These are phyloP conservation scores for Lepidium aucheri DNA, from an alignment of 345 rosid genomes.

Conservation along the genomic window DNA sequence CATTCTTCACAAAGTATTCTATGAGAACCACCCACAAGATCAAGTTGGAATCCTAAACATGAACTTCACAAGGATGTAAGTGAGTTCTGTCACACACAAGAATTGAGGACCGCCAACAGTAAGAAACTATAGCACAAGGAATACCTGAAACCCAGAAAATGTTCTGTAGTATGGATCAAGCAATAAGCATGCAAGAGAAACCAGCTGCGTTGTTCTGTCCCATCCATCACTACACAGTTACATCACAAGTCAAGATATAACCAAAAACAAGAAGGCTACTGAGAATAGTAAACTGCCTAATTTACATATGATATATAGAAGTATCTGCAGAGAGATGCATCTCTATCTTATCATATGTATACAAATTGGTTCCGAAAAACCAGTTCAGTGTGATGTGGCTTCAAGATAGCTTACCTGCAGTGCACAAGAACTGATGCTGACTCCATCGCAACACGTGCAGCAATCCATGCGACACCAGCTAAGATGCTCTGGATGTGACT, in stretches of 20 bases:
- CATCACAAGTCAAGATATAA: slow-evolving; percentile 6
- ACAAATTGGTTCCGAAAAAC: too few relatives aligned
- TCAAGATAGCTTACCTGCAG: slow-evolving; percentile 61
- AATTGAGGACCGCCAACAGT: neutral
- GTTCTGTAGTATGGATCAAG: slow-evolving; percentile 97
- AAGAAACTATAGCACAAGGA: slow-evolving; percentile 3
- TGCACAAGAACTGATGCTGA: slow-evolving; percentile 97
- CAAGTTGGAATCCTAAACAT: neutral
- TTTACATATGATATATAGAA: neutral
- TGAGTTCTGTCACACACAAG: slow-evolving; percentile 1
- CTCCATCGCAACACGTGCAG: slow-evolving; percentile 85
- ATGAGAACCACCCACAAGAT: neutral
- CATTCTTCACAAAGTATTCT: slow-evolving; percentile 1
- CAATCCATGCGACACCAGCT: slow-evolving; percentile 99
- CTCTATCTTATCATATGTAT: neutral
- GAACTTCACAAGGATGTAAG: neutral
- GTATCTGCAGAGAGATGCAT: slow-evolving; percentile 4
- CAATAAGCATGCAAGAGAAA: slow-evolving; percentile 81
- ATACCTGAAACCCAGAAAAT: slow-evolving; percentile 93
- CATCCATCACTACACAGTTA: slow-evolving; percentile 80
- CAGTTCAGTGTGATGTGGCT: neutral
- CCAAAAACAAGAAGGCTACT: neutral
- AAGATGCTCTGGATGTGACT: slow-evolving; percentile 89
- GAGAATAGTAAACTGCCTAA: neutral
- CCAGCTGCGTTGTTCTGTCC: slow-evolving; percentile 98